Base-by-base conservation (phyloP, 495 filamentous ascomycete species). In the Penicillium antarcticum region DNA sequence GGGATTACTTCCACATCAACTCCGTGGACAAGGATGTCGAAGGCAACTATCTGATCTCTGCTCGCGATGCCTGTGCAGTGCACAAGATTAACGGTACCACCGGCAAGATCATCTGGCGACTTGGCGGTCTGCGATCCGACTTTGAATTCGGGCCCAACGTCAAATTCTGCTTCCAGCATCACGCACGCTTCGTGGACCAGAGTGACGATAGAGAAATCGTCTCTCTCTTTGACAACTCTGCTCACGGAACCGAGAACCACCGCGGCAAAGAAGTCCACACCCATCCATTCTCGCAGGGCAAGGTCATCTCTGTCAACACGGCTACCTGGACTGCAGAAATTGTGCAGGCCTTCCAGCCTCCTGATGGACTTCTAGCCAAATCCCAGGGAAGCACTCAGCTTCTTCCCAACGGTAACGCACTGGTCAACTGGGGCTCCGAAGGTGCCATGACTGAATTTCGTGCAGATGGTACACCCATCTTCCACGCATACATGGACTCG, bases 91-190 rank as follows among this genome's bases (percentile, higher is more conserved):
- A 79, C 49, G 79, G 78, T 13, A 75, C 72, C 18, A 71, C 74
- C 26, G 79, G 81, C n/a, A 68, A 71, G 23, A 75, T 83, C 51
- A 75, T 82, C 57, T 84, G 81, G 81, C 73, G 74, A 3, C 62
- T 84, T 23, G 67, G 74, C 19, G 81, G 81, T 23, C 45, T 68
- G 48, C 62, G 66, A 29, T 63, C 78, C 24, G 67, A 74, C 34
- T 76, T 79, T 48, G 55, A 64, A 12, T 57, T 72, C 37, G 65
- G 63, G 1, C 61, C 53, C 26, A 73, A 75, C 23, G 72, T 74
- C 48, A 57, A 73, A 2, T 84, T 85, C 67, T 75, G 74, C 51
- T 81, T 77, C 59, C 81, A 85, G 60, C 81, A 85, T 51, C 76
- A 85, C 49, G 82, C 79, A 0, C 73, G 80, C 5, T 81, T 73